Evolutionary conservation across 257 asterid genomes (phyloP), one percentile per base, ranked within the genome.

Genomic region (Solanum acaule): DNA sequence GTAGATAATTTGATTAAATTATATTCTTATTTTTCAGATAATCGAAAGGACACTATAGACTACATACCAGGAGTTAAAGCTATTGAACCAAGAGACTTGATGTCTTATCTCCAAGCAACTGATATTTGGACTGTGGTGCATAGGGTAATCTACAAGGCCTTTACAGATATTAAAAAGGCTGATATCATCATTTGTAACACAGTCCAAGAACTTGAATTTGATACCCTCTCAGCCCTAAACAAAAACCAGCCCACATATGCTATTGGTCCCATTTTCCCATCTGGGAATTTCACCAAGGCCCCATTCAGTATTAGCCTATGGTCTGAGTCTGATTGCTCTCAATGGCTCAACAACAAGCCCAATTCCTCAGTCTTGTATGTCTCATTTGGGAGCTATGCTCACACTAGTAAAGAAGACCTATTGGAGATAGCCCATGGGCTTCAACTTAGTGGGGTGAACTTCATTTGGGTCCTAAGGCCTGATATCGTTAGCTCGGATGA

Each of bases 341-440:
- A 92, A 3, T 95, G 98, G 98, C 96, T 95, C 71, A 86, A 93
- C 86, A 34, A 12, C 34, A 93, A 92, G 92, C 95, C 95, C 25
- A 16, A 88, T 6, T 89, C 94, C 8, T 93, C 98, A 29, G 96
- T 94, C 52, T 35, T 94, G 27, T 95, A 94, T 73, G 95, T 95
- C 49, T 95, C 98, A 1, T 95, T 95, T 38, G 98, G 98, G 1
- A 94, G 98, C 89, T 94, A 93, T 35, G 96, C 98, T 4, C 96
- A 93, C 87, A 91, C 94, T 6, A 92, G 91, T 31, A 92, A 92
- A 87, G 84, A 93, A 4, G 98, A 93, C 79, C 87, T 94, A 44
- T 78, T 92, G 89, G 98, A 94, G 85, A 95, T 95, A 29, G 96
- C 96, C 63, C 90, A 91, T 9, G 98, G 98, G 29, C 91, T 95